Percentiles rank a stretch among this genome's conserved stretches.
These are phyloP conservation scores for Xenoacremonium recifei DNA, from an alignment of 2,329 filamentous ascomycete species.

Conservation along the genomic window DNA sequence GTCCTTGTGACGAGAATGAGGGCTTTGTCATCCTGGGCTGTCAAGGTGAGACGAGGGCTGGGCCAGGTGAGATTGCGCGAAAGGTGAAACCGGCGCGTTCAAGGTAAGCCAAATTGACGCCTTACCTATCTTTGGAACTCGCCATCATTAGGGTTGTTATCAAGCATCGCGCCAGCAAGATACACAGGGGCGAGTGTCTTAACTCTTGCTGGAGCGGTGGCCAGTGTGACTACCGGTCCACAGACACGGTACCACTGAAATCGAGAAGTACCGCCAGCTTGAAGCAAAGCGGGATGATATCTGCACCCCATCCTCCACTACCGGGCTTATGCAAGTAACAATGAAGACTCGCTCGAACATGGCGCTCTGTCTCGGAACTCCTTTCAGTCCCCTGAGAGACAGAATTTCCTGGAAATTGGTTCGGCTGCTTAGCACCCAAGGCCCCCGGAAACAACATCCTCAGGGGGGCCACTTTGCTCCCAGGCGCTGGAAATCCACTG, in stretches of 20 bases:
- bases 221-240: conserved; percentile 17
- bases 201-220: no score
- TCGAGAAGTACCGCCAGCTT: conserved; percentile 12
- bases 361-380: conserved; percentile 20
- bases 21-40: neutral
- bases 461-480: neutral
- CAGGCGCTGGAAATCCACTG: conserved; percentile 2
- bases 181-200: conserved; percentile 9
- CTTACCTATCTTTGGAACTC: conserved; percentile 15
- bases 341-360: conserved; percentile 9
- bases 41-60: conserved; percentile 4
- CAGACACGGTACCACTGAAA: conserved; percentile 22
- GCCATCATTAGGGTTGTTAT: conserved; percentile 16
- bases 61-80: conserved; percentile 3
- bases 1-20: no score
- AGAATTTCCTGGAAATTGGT: conserved; percentile 20
- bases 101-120: conserved; percentile 3
- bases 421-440: conserved; percentile 12
- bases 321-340: conserved; percentile 14
- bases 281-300: conserved; percentile 14
- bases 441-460: neutral
- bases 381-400: conserved; percentile 9
- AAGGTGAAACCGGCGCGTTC: neutral
- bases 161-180: conserved; percentile 6
- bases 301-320: conserved; percentile 10